Base-by-base conservation (phyloP, 1,284 basidiomycete genomes). In the Heterobasidion annosum region DNA sequence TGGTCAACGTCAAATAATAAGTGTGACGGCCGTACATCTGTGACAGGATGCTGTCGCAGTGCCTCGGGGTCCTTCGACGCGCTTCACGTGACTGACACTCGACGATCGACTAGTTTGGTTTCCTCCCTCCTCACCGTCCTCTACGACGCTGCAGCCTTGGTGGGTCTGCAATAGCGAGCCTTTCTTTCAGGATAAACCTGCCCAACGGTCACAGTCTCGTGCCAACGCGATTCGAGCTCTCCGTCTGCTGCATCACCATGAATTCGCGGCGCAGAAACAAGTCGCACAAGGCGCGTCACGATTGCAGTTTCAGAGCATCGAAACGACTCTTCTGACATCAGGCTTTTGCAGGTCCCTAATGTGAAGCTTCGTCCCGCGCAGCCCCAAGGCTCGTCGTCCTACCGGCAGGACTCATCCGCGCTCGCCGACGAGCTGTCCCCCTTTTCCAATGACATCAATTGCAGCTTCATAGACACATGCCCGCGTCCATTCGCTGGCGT, bases 401-500 rank as follows among this genome's bases (percentile, higher is more conserved):
- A 18, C 25, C 15, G 25, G 45, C 25, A 13, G 37, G 37, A 40
- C 25, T 61, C 48, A 15, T 18, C 19, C 48, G 8, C 48, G 3
- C 48, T 42, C n/a, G 18, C 35, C 15, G 43, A n/a, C 32, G 9
- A 18, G 15, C 50, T 35, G n/a, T 50, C 48, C 15, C 53, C 49
- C 18, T 12, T 18, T 15, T 12, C n/a, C 16, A 32, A 44, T 33
- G 53, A 50, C 2, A 32, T 33, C 6, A 33, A 43, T 8, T 42
- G 32, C 15, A 54, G 48, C 32, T 54, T 54, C 42, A 32, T 40
- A 16, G 53, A 54, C 33, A 13, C 48, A 18, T 54, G 53, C 46
- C 53, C 53, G 19, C 48, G 53, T 15, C 53, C 53, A 1, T 54
- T 54, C 37, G 50, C 50, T n/a, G 53, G 53, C 10, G 48, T 54